These are phyloP conservation scores for Lichtheimia ramosa DNA, from an alignment of 371 early-diverging fungal species.

Conservation along the genomic window DNA sequence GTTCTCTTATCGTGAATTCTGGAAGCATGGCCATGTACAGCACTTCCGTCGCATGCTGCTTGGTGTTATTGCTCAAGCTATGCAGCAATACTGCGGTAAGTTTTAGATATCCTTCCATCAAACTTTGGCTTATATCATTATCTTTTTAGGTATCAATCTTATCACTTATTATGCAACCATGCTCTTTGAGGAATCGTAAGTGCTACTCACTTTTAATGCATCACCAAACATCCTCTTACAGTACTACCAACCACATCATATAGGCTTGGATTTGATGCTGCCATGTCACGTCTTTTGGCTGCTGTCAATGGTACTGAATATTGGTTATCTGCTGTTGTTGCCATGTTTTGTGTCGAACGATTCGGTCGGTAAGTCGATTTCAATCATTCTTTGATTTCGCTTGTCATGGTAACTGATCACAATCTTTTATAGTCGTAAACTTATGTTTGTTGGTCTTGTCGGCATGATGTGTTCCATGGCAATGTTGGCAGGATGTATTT, in stretches of 20 bases:
- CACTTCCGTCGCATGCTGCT: conserved; percentile 44
- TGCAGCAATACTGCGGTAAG: conserved; percentile 46
- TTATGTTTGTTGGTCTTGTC: conserved; percentile 19
- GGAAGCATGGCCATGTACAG: conserved; percentile 39
- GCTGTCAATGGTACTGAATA: conserved; percentile 20
- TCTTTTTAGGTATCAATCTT: neutral
- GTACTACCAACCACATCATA: no score
- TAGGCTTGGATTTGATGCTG: conserved; percentile 16
- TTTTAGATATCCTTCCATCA: no score
- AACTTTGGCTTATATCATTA: no score
- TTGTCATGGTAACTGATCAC: neutral
- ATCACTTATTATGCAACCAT: conserved; percentile 15
- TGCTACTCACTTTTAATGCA: no score
- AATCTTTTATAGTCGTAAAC: conserved; percentile 6
- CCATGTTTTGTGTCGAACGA: conserved; percentile 17
- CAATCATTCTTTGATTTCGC: neutral
- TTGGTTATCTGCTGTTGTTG: conserved; percentile 20
- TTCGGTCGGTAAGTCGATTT: conserved; percentile 11
- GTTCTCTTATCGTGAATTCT: conserved; percentile 37
- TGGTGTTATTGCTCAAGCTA: conserved; percentile 42
- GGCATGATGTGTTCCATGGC: conserved; percentile 20
- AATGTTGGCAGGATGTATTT: conserved; percentile 8
- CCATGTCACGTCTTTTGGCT: conserved; percentile 16
- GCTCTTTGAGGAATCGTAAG: conserved; percentile 12
- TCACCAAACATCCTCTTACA: no score